These are phyloP conservation scores for Xylaria sp. DNA, from an alignment of 2,329 filamentous ascomycete genomes.

Conservation along the genomic window DNA sequence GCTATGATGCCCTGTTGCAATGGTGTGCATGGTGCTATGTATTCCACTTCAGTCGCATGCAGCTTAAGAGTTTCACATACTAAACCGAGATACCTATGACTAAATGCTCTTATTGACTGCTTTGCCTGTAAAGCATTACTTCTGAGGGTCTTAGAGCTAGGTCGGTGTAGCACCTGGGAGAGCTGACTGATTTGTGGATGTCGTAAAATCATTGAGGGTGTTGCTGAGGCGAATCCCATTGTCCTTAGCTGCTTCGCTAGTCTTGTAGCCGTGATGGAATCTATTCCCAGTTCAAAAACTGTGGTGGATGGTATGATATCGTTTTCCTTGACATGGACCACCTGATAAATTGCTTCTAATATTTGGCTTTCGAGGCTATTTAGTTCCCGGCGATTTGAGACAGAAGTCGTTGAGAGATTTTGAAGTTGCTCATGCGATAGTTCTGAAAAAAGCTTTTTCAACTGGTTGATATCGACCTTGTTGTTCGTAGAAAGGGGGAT, in stretches of 20 bases:
- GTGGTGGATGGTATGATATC: slow-evolving; percentile 67
- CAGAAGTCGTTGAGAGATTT: slow-evolving; percentile 55
- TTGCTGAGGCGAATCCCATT: slow-evolving; percentile 68
- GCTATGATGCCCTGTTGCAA: slow-evolving; percentile 89
- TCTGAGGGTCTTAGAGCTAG: slow-evolving; percentile 29
- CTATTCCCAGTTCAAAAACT: slow-evolving; percentile 86
- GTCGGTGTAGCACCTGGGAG: slow-evolving; percentile 49
- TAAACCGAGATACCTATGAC: slow-evolving; percentile 66
- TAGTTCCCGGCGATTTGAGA: slow-evolving; percentile 37
- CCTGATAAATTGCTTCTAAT: slow-evolving; percentile 62
- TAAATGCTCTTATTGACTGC: slow-evolving; percentile 71
- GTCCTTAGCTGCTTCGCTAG: slow-evolving; percentile 72
- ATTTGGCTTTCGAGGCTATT: slow-evolving; percentile 58
- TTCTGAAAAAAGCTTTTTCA: slow-evolving; percentile 72
- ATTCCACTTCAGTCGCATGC: slow-evolving; percentile 67
- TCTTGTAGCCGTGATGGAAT: slow-evolving; percentile 84
- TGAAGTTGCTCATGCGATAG: slow-evolving; percentile 71
- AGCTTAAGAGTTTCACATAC: slow-evolving; percentile 65
- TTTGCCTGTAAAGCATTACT: slow-evolving; percentile 58
- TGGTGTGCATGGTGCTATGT: slow-evolving; percentile 83
- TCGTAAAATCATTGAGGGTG: slow-evolving; percentile 74
- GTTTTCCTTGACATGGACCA: slow-evolving; percentile 57
- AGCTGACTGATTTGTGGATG: slow-evolving; percentile 64
- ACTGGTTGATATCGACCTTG: slow-evolving; percentile 79
- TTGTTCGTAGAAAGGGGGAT: slow-evolving; percentile 90